These are phyloP conservation scores for Xanthoconium purpureum DNA, from an alignment of 768 basidiomycete species.

Conservation along the genomic window DNA sequence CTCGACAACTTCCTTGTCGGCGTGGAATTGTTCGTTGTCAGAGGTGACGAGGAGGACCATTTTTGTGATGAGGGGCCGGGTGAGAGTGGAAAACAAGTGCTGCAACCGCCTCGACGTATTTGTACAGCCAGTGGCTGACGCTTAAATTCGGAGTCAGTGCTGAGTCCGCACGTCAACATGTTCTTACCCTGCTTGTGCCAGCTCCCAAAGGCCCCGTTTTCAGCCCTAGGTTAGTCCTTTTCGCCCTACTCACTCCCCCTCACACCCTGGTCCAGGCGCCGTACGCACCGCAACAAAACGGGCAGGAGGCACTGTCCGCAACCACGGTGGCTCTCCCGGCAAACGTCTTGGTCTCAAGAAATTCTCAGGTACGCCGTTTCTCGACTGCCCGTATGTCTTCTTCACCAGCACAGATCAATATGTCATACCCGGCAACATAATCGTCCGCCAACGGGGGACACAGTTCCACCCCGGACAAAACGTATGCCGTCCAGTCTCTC, in stretches of 20 bases:
- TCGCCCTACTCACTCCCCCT: background rate
- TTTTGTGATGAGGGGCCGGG: constrained; percentile 22
- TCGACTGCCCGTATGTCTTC: background rate
- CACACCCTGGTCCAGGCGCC: constrained; percentile 43
- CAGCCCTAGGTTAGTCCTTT: constrained; percentile 33
- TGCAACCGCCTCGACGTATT: constrained; percentile 1
- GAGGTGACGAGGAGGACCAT: constrained; percentile 92
- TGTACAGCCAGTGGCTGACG: constrained; percentile 13
- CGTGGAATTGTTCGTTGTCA: constrained; percentile 91
- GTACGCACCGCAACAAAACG: constrained; percentile 94
- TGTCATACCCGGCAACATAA: constrained; percentile 93
- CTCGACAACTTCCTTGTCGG: constrained; percentile 93
- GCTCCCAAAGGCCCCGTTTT: constrained; percentile 47
- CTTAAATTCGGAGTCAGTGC: no score
- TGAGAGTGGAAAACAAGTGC: background rate
- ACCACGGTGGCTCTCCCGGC: constrained; percentile 90
- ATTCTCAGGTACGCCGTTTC: constrained; percentile 70
- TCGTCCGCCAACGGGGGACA: constrained; percentile 91
- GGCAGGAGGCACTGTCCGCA: constrained; percentile 91
- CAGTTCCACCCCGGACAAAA: constrained; percentile 93
- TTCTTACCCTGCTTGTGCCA: constrained; percentile 45
- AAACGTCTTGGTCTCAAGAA: constrained; percentile 94
- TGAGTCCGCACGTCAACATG: background rate
- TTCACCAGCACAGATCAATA: constrained; percentile 62
- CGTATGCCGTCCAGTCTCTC: constrained; percentile 46